phyloP scores from a whole-genome alignment of 2,329 filamentous ascomycete species.

The Colletotrichum paranaense region DNA sequence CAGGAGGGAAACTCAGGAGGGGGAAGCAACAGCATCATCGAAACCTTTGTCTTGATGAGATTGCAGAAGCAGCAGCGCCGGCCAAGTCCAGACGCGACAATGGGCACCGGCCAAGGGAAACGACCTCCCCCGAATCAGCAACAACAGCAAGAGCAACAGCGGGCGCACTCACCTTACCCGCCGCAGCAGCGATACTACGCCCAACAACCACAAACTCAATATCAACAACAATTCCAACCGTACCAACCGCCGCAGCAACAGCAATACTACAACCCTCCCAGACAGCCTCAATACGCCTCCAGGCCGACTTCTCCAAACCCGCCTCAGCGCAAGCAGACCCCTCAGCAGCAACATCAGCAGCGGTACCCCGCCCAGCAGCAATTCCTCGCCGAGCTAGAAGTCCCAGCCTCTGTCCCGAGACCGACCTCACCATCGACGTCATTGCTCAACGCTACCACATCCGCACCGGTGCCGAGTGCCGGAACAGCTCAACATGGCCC shows the following conservation, averaged over 20 bases:
- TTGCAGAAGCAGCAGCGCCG: background rate
- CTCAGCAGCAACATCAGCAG: background rate
- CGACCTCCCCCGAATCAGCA: conserved; percentile 2
- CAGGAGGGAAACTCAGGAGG: background rate
- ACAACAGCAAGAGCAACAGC: background rate
- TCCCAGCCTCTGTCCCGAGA: background rate
- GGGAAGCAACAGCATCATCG: background rate
- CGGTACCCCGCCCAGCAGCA: conserved; percentile 18
- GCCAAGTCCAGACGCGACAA: background rate
- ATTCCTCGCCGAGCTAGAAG: conserved; percentile 36
- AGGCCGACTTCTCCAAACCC: background rate
- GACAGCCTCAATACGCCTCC: conserved; percentile 21
- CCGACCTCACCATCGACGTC: conserved; percentile 14
- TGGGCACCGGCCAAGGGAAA: conserved; percentile 24
- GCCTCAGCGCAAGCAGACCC: background rate
- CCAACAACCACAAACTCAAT: background rate
- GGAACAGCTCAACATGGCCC: background rate
- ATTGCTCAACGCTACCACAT: background rate
- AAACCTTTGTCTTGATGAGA: background rate
- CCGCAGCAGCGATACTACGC: conserved; percentile 29
- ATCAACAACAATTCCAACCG: background rate
- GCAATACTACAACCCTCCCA: conserved; percentile 27
- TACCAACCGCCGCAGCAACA: conserved; percentile 26
- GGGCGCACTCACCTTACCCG: conserved; percentile 14
- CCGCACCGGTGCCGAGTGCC: background rate